Base-by-base conservation (phyloP, 2,329 filamentous ascomycete species). In the Massarina eburnea region DNA sequence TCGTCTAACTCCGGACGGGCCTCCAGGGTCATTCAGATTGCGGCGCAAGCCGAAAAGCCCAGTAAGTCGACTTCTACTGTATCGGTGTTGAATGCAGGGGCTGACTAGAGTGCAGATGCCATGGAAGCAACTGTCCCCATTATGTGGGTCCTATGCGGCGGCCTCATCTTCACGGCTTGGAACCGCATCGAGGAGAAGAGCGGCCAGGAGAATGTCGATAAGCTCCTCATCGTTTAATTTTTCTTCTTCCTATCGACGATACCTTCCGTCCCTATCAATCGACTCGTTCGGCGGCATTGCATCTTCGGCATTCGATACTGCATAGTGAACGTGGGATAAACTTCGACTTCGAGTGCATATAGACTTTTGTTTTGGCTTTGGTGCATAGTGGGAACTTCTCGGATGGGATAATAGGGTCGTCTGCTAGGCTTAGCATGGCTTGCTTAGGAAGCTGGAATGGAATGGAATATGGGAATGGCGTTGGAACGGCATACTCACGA, bases 51-150 rank as follows among this genome's bases (percentile, higher is more conserved):
- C 17, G 58, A 66, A 56, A 63, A 60, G 48, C 64, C 64, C 2
- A 59, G 59, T 61, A 56, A 37, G 60, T 56, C 15, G 8, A 9
- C 15, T 2, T 12, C 21, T 4, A 18, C 6, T 24, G 9, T 14
- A 4, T 14, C n/a, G n/a, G n/a, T 30, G 43, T 49, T 48, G 47
- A 30, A 32, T 22, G 27, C 12, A 14, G 27, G 9, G 24, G 5
- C 8, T 8, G 27, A 8, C n/a, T 14, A 30, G 9, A 30, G 27
- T 30, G 0, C 29, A 64, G 59, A 18, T 26, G 45, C 57, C 8
- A 40, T 65, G 39, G 66, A 69, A 49, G 54, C 58, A 40, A 56
- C 59, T 5, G 59, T 69, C 8, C 66, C 66, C 17, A 37, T 64
- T 17, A 55, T 67, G 52, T 69, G 65, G 64, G 57, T 50, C 10